Base-by-base conservation (phyloP, 257 asterid species). In the Asclepias syriaca region DNA sequence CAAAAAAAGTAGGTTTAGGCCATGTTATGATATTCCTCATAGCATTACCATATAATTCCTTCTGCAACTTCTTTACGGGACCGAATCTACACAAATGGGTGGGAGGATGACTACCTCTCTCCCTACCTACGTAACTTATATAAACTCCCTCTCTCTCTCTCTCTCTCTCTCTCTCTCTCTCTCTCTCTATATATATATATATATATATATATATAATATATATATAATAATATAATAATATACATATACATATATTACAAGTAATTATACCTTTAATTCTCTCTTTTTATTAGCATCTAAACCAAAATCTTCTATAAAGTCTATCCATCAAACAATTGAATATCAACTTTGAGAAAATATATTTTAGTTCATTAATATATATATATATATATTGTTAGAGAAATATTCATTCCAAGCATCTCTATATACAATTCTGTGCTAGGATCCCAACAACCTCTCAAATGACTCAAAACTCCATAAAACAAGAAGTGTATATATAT, bases 21-120 rank as follows among this genome's bases (percentile, higher is more conserved):
- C 84, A 77, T 73, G 79, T 61, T 80, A 71, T 63, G 73, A 77
- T 81, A 81, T 81, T 81, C 85, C 70, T 67, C 15, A 61, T 13
- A 19, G 60, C 80, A 81, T 68, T 74, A 70, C 57, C 40, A 9
- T 51, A 48, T 64, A 84, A 78, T 84, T 77, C 81, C 49, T 55
- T 8, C 56, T 72, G 86, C 88, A 78, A 82, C 83, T 70, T 76
- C 82, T 82, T 78, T 80, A 77, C 11, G 77, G 83, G 69, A 80
- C 80, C 85, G 85, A 87, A 85, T 85, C 88, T 81, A 49, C 69
- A 65, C 73, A 77, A 76, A 46, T 77, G 64, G 45, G 27, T 24
- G 27, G 27, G 27, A 24, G 27, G 75, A 43, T 6, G 51, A 8
- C 5, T 34, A 0, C 48, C 10, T 6, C 48, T 8, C 8, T 8